phyloP scores from a whole-genome alignment of 495 filamentous ascomycete species.

The Podospora sp. region DNA sequence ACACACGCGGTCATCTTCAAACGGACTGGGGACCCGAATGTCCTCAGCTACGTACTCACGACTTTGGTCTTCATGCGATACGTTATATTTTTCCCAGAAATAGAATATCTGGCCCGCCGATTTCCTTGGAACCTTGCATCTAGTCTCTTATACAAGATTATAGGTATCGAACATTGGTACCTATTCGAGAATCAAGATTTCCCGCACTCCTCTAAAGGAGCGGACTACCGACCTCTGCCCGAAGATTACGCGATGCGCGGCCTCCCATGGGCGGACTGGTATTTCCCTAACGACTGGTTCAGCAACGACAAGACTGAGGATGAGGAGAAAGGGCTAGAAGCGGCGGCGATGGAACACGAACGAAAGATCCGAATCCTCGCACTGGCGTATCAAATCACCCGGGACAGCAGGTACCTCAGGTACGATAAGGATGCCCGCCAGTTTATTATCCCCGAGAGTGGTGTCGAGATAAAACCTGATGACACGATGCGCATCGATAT shows the following conservation, averaged over 20 bases:
- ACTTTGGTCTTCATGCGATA: background rate
- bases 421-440: conserved; percentile 35
- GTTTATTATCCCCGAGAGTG: too few species aligned
- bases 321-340: conserved; percentile 74
- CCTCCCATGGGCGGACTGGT: background rate
- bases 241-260: conserved; percentile 6
- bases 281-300: conserved; percentile 60
- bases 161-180: background rate
- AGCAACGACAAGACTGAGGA: conserved; percentile 68
- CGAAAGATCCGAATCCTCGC: conserved; percentile 74
- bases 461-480: too few species aligned
- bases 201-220: background rate
- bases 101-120: background rate
- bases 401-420: conserved; percentile 37
- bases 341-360: conserved; percentile 61
- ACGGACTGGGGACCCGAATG: background rate
- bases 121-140: conserved; percentile 8
- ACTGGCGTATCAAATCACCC: conserved; percentile 59
- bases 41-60: background rate
- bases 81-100: background rate
- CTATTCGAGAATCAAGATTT: conserved; percentile 5
- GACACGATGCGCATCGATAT: too few species aligned
- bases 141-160: background rate
- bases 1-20: background rate
- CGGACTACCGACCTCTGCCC: background rate